Conservation (phyloP, 345 rosid species). For the Eucalyptus pauciflora region DNA sequence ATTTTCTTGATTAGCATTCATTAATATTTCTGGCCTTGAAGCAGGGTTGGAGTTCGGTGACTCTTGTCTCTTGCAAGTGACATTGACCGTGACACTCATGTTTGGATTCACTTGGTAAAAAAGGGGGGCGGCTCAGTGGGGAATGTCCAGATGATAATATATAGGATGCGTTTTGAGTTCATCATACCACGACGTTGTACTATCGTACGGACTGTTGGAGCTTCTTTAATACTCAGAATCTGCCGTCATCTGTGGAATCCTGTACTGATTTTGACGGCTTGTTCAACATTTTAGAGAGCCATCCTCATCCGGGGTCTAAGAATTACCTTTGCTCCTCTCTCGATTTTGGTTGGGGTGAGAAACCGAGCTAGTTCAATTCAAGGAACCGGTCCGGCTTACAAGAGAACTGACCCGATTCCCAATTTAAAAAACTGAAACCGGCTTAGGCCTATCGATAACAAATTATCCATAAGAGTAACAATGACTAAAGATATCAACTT, state of each 20-base stretch:
- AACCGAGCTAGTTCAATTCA: neutral
- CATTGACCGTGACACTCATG: neutral
- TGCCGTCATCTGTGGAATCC: neutral
- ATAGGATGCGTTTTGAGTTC: too few relatives aligned
- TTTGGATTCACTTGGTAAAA: neutral
- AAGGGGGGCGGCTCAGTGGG: neutral
- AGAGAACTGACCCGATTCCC: fast-evolving
- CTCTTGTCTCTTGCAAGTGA: neutral
- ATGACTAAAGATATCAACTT: neutral
- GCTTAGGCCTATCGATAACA: fast-evolving
- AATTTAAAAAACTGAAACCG: fast-evolving
- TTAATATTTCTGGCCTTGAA: fast-evolving
- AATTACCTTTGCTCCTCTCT: neutral
- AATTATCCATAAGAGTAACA: neutral
- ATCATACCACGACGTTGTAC: neutral
- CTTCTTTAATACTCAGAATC: neutral
- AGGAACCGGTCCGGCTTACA: neutral
- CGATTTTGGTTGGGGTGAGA: neutral
- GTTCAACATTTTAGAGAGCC: neutral
- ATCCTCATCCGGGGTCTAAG: neutral
- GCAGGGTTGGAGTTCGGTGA: neutral
- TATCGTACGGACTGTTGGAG: neutral
- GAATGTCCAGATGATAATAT: neutral
- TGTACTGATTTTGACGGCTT: neutral
- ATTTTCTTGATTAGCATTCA: neutral